Evolutionary conservation across 2,329 filamentous ascomycete genomes (phyloP).

Genomic region (Trichoderma semiorbis): DNA sequence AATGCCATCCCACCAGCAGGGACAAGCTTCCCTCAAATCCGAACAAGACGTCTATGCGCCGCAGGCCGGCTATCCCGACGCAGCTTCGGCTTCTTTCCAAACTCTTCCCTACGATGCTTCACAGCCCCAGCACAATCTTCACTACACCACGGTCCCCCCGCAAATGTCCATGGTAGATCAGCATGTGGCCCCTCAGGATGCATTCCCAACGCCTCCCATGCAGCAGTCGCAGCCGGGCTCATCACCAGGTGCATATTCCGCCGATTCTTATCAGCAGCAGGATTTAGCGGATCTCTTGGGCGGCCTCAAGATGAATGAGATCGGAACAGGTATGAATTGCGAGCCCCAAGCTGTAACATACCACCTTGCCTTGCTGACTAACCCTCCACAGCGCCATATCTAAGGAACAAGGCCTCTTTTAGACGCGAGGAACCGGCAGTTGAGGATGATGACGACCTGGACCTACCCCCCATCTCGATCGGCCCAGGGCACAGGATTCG

Average conservation of each 20-base stretch:
- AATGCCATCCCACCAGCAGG: conserved; percentile 39
- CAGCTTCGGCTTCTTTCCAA: conserved; percentile 44
- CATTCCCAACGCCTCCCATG: conserved; percentile 50
- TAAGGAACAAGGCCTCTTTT: conserved; percentile 60
- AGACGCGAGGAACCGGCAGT: conserved; percentile 57
- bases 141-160: conserved; percentile 52
- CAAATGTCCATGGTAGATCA: conserved; percentile 50
- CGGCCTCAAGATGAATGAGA: conserved; percentile 81
- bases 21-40: conserved; percentile 41
- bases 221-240: conserved; percentile 31
- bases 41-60: conserved; percentile 45
- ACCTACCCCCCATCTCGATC: conserved; percentile 64
- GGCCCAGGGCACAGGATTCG: conserved; percentile 74
- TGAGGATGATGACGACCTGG: conserved; percentile 68
- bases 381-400: conserved; percentile 66
- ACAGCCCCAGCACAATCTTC: conserved; percentile 45
- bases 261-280: conserved; percentile 63
- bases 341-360: neutral
- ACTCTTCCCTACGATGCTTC: conserved; percentile 46
- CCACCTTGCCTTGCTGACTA: neutral
- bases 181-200: conserved; percentile 45
- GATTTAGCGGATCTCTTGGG: conserved; percentile 79
- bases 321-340: conserved; percentile 67
- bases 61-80: conserved; percentile 47
- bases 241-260: conserved; percentile 52